Evolutionary conservation across 345 rosid genomes (phyloP).

Genomic region (Brassica incana): DNA sequence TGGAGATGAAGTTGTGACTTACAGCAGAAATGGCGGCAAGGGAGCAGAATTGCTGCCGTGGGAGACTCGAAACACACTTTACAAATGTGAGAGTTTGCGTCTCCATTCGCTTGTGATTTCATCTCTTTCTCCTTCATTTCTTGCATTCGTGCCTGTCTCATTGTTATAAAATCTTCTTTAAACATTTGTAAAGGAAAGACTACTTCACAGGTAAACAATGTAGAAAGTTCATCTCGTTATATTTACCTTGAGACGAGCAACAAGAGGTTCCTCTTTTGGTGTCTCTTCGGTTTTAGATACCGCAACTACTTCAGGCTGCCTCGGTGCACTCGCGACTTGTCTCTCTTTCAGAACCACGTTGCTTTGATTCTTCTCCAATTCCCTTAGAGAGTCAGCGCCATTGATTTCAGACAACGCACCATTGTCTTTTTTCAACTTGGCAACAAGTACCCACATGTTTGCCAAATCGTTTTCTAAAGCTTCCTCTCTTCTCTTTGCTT

Average conservation of each 20-base stretch:
- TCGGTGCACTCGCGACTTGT: constrained; percentile 47
- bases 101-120: constrained; percentile 67
- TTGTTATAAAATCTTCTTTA: constrained; percentile 10
- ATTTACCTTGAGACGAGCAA: constrained; percentile 80
- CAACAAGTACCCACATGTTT: constrained; percentile 99
- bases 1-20: constrained; percentile 42
- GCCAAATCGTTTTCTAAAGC: constrained; percentile 95
- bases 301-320: constrained; percentile 43
- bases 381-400: constrained; percentile 45
- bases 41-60: constrained; percentile 96
- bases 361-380: constrained; percentile 35
- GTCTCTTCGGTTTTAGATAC: constrained; percentile 46
- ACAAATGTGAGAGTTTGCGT: constrained; percentile 87
- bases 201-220: neutral
- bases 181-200: neutral
- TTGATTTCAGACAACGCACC: constrained; percentile 44
- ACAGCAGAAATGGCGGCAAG: constrained; percentile 99
- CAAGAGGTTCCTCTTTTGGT: constrained; percentile 82
- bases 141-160: constrained; percentile 89
- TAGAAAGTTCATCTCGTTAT: neutral
- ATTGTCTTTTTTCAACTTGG: constrained; percentile 86
- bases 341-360: constrained; percentile 53
- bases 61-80: constrained; percentile 96
- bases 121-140: constrained; percentile 97
- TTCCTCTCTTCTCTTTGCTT: constrained; percentile 87